Percentiles rank a stretch among this genome's conserved stretches.
Conservation (phyloP, 1,284 basidiomycete species). For the Sporisorium sorghi region DNA sequence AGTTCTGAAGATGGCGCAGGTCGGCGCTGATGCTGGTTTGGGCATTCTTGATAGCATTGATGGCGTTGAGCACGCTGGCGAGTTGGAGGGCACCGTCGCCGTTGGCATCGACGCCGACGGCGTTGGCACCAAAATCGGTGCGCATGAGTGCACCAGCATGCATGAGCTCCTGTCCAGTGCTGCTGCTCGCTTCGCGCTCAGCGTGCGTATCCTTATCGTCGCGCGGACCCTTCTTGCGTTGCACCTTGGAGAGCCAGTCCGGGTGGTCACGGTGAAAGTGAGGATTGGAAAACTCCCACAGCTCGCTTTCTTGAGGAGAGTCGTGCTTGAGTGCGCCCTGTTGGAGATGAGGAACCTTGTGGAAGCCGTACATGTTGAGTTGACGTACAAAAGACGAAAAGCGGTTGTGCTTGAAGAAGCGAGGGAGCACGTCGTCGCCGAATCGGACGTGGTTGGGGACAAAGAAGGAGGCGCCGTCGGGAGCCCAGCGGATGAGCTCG, state of each 20-base stretch:
- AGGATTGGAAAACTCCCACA: constrained; percentile 92
- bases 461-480: constrained; percentile 88
- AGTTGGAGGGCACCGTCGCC: constrained; percentile 55
- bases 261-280: constrained; percentile 90
- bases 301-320: constrained; percentile 77
- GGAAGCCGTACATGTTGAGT: constrained; percentile 78
- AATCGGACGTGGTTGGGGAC: constrained; percentile 94
- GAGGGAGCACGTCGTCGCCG: constrained; percentile 76
- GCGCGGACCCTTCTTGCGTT: constrained; percentile 74
- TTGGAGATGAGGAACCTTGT: constrained; percentile 81
- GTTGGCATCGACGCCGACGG: constrained; percentile 6
- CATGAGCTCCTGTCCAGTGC: constrained; percentile 42
- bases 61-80: constrained; percentile 78
- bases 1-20: constrained; percentile 85
- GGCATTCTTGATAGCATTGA: constrained; percentile 88
- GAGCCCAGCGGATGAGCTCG: constrained; percentile 88
- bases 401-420: constrained; percentile 73
- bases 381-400: constrained; percentile 90
- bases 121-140: constrained; percentile 43
- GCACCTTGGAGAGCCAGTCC: constrained; percentile 88
- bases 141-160: constrained; percentile 52
- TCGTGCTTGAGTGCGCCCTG: constrained; percentile 82
- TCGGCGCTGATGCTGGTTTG: constrained; percentile 90
- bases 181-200: constrained; percentile 26
- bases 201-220: constrained; percentile 50